Conservation (phyloP, 2,329 filamentous ascomycete species). For the Penicillium crustosum region DNA sequence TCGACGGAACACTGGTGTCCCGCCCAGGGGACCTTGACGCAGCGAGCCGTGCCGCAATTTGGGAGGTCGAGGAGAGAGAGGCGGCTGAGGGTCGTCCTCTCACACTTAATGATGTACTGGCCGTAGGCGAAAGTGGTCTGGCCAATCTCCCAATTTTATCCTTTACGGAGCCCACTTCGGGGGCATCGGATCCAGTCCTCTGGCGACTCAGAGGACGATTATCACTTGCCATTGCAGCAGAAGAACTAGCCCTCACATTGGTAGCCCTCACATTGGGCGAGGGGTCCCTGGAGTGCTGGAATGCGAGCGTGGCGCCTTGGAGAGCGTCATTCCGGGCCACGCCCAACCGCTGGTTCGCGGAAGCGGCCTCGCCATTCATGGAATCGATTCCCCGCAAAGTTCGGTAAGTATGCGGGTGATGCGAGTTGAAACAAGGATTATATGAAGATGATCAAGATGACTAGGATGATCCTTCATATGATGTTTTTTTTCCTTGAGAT, state of each 20-base stretch:
- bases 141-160: slow-evolving; percentile 40
- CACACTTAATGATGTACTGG: slow-evolving; percentile 2
- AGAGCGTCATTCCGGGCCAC: slow-evolving; percentile 31
- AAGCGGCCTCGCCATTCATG: slow-evolving; percentile 35
- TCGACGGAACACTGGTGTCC: slow-evolving; percentile 14
- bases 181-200: slow-evolving; percentile 27
- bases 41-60: slow-evolving; percentile 39
- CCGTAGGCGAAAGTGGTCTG: slow-evolving; percentile 19
- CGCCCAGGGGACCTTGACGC: slow-evolving; percentile 30
- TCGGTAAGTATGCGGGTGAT: background rate
- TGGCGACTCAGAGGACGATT: slow-evolving; percentile 15
- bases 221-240: slow-evolving; percentile 22
- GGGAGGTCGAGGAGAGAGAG: slow-evolving; percentile 25
- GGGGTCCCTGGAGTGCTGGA: slow-evolving; percentile 26
- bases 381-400: slow-evolving; percentile 16
- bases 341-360: slow-evolving; percentile 32
- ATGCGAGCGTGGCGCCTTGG: slow-evolving; percentile 41
- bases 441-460: background rate
- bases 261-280: slow-evolving; percentile 17
- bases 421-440: background rate
- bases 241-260: slow-evolving; percentile 11
- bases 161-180: slow-evolving; percentile 38
- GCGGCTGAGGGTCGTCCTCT: slow-evolving; percentile 15
- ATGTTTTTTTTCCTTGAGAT: background rate
- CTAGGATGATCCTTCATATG: background rate